phyloP scores from a whole-genome alignment of 495 filamentous ascomycete species.

The Friedmanniomyces endolithicus region DNA sequence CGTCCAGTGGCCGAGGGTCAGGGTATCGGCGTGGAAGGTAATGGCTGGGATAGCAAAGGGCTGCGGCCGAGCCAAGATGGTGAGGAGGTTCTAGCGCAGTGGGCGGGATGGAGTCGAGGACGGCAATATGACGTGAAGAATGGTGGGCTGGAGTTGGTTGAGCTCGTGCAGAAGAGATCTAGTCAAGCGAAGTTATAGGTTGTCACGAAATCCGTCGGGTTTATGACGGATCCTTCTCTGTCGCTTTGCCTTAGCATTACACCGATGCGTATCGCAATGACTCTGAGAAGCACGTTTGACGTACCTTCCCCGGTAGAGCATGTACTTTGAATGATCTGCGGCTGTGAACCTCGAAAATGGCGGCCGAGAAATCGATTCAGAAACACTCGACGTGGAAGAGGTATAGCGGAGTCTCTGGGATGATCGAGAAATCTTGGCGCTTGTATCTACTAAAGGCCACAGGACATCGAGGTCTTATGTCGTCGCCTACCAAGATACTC shows the following conservation, averaged over 20 bases:
- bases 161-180: background rate
- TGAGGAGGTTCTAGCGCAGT: conserved; percentile 52
- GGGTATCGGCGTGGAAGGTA: conserved; percentile 29
- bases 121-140: conserved; percentile 53
- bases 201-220: no score
- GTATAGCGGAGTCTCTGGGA: no score
- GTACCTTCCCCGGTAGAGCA: no score
- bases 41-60: conserved; percentile 44
- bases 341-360: no score
- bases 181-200: conserved; percentile 8
- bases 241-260: no score
- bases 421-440: no score
- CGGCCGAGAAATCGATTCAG: no score
- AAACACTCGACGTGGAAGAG: no score
- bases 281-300: no score
- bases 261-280: no score
- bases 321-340: no score
- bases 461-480: background rate
- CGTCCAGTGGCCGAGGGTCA: conserved; percentile 41
- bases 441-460: background rate
- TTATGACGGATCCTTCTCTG: no score
- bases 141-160: conserved; percentile 37
- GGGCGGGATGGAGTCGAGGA: conserved; percentile 68
- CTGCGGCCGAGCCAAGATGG: conserved; percentile 59
- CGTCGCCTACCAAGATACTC: background rate